Conservation (phyloP, 345 rosid species). For the Moringa oleifera region DNA sequence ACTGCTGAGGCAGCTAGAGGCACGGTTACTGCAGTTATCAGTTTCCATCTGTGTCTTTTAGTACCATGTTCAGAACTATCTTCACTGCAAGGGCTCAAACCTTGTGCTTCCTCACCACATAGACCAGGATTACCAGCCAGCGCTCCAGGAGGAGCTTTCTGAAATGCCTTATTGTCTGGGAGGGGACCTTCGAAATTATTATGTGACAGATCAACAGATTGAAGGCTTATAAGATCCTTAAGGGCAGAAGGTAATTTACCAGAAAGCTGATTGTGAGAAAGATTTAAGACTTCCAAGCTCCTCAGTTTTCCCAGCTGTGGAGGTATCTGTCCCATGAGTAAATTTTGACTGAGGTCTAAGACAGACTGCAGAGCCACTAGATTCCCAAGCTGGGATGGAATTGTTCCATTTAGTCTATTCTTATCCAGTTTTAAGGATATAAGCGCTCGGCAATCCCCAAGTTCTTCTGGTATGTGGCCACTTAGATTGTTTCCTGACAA, state of each 20-base stretch:
- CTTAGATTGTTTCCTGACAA: slow-evolving; percentile 31
- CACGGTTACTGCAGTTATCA: slow-evolving; percentile 13
- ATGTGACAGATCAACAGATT: slow-evolving; percentile 25
- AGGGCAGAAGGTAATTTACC: slow-evolving; percentile 31
- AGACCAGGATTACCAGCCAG: slow-evolving; percentile 30
- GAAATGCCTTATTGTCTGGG: slow-evolving; percentile 30
- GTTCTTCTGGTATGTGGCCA: slow-evolving; percentile 14
- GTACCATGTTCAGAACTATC: not conserved
- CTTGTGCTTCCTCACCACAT: slow-evolving; percentile 26
- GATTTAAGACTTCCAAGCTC: slow-evolving; percentile 23
- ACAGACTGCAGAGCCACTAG: slow-evolving; percentile 8
- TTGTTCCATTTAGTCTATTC: slow-evolving; percentile 19
- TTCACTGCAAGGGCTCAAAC: slow-evolving; percentile 23
- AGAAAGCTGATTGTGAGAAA: slow-evolving; percentile 32
- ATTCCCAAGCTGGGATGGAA: slow-evolving; percentile 28
- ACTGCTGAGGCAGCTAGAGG: slow-evolving; percentile 11
- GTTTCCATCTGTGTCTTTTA: slow-evolving; percentile 10
- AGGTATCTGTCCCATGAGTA: slow-evolving; percentile 29
- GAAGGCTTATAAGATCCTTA: slow-evolving; percentile 9
- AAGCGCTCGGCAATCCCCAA: slow-evolving; percentile 16
- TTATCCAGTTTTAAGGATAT: slow-evolving; percentile 28
- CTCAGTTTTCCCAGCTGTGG: slow-evolving; percentile 15
- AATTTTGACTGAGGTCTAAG: slow-evolving; percentile 38
- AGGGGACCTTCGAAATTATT: slow-evolving; percentile 35
- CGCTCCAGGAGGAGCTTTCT: slow-evolving; percentile 19